phyloP scores from a whole-genome alignment of 2,329 filamentous ascomycete species.

The Epichloe glyceriae region DNA sequence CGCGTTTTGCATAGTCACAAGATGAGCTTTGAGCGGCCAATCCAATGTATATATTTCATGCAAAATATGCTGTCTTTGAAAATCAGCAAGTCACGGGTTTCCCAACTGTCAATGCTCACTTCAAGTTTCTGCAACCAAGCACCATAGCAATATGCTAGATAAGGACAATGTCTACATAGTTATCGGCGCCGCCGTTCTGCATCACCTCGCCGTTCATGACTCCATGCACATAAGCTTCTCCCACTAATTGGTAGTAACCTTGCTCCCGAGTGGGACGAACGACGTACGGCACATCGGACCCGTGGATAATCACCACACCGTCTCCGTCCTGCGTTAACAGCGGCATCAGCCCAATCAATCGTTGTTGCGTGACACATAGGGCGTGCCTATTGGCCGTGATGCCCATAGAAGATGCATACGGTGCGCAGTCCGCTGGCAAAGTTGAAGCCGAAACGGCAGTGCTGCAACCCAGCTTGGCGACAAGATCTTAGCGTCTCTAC shows the following conservation, averaged over 20 bases:
- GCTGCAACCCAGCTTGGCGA: conserved; percentile 3
- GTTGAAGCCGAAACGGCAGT: not conserved
- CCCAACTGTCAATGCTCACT: not conserved
- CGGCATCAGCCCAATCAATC: conserved; percentile 5
- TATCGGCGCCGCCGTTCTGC: not conserved
- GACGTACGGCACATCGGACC: conserved; percentile 7
- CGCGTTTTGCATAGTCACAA: not conserved
- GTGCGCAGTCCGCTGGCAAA: conserved; percentile 3
- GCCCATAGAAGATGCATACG: not conserved
- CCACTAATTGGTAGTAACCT: conserved; percentile 4
- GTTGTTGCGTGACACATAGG: conserved; percentile 3
- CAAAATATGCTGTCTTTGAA: not conserved
- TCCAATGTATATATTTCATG: not conserved
- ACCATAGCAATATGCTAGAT: not conserved
- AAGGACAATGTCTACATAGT: conserved; percentile 1
- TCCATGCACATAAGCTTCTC: conserved; percentile 8
- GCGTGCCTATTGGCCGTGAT: conserved; percentile 1
- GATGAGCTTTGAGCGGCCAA: not conserved
- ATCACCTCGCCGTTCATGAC: conserved; percentile 8
- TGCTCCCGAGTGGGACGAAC: conserved; percentile 1
- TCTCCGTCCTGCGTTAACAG: conserved; percentile 3
- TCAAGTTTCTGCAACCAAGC: too few species aligned
- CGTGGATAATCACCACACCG: conserved; percentile 5
- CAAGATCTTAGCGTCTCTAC: not conserved
- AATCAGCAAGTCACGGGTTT: not conserved